Percentiles rank a stretch among this genome's conserved stretches.
phyloP scores from a whole-genome alignment of 2,329 filamentous ascomycete species.

The Exophiala aquamarina region DNA sequence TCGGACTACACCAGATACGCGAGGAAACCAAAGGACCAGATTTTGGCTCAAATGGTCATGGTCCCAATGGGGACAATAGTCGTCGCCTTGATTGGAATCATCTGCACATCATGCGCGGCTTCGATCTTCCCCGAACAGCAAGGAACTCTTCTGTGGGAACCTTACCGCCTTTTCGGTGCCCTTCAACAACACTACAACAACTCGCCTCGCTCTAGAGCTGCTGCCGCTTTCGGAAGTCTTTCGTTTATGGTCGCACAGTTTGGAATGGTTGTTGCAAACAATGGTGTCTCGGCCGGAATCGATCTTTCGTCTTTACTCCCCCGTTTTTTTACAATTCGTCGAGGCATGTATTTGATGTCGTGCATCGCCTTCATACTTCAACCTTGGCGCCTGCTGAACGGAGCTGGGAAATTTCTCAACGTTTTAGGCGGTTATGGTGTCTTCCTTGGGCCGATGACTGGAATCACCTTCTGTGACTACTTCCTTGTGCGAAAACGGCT shows the following conservation, averaged over 20 bases:
- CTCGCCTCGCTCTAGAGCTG: conserved; percentile 27
- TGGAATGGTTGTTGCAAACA: conserved; percentile 55
- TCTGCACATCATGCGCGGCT: conserved; percentile 32
- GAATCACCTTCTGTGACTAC: conserved; percentile 48
- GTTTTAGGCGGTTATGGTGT: conserved; percentile 68
- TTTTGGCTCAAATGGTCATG: conserved; percentile 22
- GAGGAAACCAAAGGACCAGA: conserved; percentile 16
- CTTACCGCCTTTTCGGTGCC: conserved; percentile 10
- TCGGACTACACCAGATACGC: conserved; percentile 27
- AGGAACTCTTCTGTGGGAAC: conserved; percentile 37
- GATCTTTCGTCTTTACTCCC: conserved; percentile 57
- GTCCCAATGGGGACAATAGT: conserved; percentile 38
- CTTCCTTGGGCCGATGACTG: conserved; percentile 63
- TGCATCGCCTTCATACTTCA: conserved; percentile 54
- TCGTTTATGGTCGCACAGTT: conserved; percentile 44
- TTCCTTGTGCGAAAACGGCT: conserved; percentile 39
- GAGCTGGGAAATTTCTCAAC: conserved; percentile 58
- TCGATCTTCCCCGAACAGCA: conserved; percentile 39
- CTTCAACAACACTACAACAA: conserved; percentile 14
- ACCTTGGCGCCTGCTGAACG: conserved; percentile 65
- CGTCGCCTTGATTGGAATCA: conserved; percentile 29
- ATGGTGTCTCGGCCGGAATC: conserved; percentile 54
- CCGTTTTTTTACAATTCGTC: conserved; percentile 54
- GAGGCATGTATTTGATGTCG: conserved; percentile 56
- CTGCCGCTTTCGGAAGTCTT: conserved; percentile 52